Conservation (phyloP, 176 grass and related monocot genomes). For the Cymbopogon citratus region DNA sequence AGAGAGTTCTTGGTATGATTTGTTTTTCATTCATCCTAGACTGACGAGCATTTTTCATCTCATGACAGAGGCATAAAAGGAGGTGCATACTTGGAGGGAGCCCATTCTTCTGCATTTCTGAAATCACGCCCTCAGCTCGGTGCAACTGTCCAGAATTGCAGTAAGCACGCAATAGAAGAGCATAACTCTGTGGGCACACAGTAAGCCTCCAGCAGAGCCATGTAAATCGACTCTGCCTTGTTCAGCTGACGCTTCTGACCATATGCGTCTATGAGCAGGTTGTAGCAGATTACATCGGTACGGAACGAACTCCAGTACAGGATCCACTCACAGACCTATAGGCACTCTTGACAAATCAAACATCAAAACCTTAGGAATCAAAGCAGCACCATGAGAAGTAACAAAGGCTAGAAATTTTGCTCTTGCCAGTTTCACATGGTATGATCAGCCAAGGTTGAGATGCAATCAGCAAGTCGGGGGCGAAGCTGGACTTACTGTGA, state of each 20-base stretch:
- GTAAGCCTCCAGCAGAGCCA: slow-evolving; percentile 52
- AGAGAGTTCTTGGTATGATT: not conserved
- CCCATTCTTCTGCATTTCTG: slow-evolving; percentile 74
- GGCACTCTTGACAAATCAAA: slow-evolving; percentile 30
- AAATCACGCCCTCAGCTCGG: slow-evolving; percentile 72
- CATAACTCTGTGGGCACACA: slow-evolving; percentile 87
- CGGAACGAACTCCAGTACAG: slow-evolving; percentile 69
- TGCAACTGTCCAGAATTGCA: slow-evolving; percentile 55
- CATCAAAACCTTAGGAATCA: slow-evolving; percentile 20
- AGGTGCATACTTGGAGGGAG: slow-evolving; percentile 53
- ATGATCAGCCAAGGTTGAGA: not conserved
- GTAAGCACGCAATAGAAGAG: slow-evolving; percentile 67
- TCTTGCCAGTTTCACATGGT: not conserved
- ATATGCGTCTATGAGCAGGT: slow-evolving; percentile 80
- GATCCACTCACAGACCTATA: slow-evolving; percentile 87
- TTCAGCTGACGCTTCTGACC: slow-evolving; percentile 45
- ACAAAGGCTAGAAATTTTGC: not conserved
- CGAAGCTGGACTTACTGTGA: slow-evolving; percentile 56
- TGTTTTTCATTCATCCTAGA: not conserved
- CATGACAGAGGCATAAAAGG: not conserved
- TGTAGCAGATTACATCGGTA: slow-evolving; percentile 73
- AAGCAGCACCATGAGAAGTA: not conserved
- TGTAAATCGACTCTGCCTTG: slow-evolving; percentile 68
- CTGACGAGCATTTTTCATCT: not conserved
- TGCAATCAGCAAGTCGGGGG: too few species aligned